Conservation (phyloP, 495 filamentous ascomycete genomes). For the Evernia prunastri region DNA sequence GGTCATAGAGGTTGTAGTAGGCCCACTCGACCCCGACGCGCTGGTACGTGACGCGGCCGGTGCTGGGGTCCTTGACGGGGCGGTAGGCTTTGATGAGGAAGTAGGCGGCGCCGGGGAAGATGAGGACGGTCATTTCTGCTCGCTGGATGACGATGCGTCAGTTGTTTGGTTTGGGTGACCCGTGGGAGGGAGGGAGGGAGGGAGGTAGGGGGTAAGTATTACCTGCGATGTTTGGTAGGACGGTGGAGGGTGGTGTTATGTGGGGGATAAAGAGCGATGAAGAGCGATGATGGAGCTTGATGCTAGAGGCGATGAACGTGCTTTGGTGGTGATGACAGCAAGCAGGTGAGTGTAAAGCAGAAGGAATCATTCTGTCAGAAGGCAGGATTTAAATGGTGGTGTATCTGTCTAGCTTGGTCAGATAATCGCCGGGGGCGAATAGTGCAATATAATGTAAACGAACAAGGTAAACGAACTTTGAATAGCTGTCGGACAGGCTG, state of each 20-base stretch:
- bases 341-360: neutral
- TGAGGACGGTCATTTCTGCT: neutral
- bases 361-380: neutral
- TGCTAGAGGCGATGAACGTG: neutral
- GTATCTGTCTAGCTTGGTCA: neutral
- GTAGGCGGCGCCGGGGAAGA: neutral
- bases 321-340: neutral
- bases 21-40: neutral
- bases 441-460: neutral
- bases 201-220: no score
- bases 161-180: no score
- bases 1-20: neutral
- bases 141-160: neutral
- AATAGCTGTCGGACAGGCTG: neutral
- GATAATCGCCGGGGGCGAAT: conserved; percentile 3
- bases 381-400: neutral
- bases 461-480: neutral
- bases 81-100: neutral
- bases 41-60: neutral
- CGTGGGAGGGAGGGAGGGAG: no score
- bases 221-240: no score
- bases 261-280: neutral
- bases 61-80: neutral
- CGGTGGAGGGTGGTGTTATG: neutral
- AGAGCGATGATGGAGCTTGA: neutral